A percentile compares a stretch with the other conserved stretches of the same genome.
Evolutionary conservation across 1,139 yeast species (phyloP).

Genomic region (Kazachstania sp.): DNA sequence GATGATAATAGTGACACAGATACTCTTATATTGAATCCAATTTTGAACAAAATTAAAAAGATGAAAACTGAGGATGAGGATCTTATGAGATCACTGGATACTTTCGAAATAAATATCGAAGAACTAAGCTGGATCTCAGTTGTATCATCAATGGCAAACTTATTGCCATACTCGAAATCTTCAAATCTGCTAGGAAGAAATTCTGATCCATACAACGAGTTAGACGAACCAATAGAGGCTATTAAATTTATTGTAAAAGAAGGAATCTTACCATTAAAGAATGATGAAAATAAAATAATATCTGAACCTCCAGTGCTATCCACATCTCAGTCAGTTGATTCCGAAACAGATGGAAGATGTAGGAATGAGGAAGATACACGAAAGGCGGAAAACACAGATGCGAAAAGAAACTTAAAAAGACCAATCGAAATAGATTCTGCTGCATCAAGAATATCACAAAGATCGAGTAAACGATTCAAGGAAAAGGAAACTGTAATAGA

Average conservation of each 20-base stretch:
- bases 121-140: conserved; percentile 27
- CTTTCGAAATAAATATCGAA: conserved; percentile 15
- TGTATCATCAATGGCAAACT: conserved; percentile 16
- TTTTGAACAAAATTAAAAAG: conserved; percentile 17
- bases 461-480: conserved; percentile 35
- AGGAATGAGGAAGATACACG: neutral
- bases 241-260: conserved; percentile 21
- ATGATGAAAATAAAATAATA: conserved; percentile 1
- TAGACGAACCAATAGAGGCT: conserved; percentile 42
- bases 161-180: conserved; percentile 25
- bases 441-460: conserved; percentile 21
- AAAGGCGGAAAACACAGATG: neutral
- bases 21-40: conserved; percentile 7
- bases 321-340: neutral
- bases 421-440: conserved; percentile 4
- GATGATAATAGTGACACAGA: conserved; percentile 2
- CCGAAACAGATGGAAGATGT: neutral
- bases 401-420: neutral
- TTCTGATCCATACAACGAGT: conserved; percentile 44
- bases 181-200: conserved; percentile 21
- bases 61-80: conserved; percentile 28
- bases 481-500: conserved; percentile 29
- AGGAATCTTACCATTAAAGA: neutral
- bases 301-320: conserved; percentile 2
- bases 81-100: conserved; percentile 22